Evolutionary conservation across 257 asterid genomes (phyloP).

Genomic region (Echium plantagineum): DNA sequence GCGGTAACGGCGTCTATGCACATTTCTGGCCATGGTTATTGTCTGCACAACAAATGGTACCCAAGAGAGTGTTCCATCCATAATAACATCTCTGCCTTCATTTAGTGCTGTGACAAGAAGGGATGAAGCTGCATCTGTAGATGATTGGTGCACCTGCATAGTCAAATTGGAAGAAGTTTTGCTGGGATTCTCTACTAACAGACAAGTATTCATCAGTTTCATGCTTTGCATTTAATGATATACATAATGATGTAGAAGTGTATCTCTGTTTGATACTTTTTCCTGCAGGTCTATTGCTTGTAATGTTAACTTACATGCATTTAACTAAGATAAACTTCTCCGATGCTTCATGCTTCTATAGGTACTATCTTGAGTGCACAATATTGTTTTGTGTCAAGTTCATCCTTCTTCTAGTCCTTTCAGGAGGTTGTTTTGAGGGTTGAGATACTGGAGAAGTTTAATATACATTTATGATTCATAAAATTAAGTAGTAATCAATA

Average conservation of each 20-base stretch:
- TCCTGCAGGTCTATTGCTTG: too few relatives aligned
- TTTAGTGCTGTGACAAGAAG: slow-evolving; percentile 89
- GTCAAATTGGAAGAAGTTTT: not conserved
- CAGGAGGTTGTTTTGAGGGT: too few relatives aligned
- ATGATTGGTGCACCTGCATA: slow-evolving; percentile 82
- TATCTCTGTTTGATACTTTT: not conserved
- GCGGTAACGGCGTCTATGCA: slow-evolving; percentile 71
- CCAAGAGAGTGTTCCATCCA: slow-evolving; percentile 95
- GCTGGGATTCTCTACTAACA: not conserved
- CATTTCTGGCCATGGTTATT: slow-evolving; percentile 81
- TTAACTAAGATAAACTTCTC: too few relatives aligned
- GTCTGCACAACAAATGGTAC: slow-evolving; percentile 89
- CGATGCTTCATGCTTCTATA: too few relatives aligned
- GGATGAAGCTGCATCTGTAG: slow-evolving; percentile 96
- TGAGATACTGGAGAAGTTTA: too few relatives aligned
- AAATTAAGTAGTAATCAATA: too few relatives aligned
- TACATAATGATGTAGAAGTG: not conserved
- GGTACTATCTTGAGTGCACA: too few relatives aligned
- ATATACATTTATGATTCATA: too few relatives aligned
- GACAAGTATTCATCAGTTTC: not conserved
- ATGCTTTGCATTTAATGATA: not conserved
- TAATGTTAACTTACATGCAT: too few relatives aligned
- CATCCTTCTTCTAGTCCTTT: too few relatives aligned
- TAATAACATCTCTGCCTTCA: slow-evolving; percentile 88
- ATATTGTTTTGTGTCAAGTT: too few relatives aligned